Conservation (phyloP, 108 stramenopile genomes). For the Stephanodiscus minutulus region DNA sequence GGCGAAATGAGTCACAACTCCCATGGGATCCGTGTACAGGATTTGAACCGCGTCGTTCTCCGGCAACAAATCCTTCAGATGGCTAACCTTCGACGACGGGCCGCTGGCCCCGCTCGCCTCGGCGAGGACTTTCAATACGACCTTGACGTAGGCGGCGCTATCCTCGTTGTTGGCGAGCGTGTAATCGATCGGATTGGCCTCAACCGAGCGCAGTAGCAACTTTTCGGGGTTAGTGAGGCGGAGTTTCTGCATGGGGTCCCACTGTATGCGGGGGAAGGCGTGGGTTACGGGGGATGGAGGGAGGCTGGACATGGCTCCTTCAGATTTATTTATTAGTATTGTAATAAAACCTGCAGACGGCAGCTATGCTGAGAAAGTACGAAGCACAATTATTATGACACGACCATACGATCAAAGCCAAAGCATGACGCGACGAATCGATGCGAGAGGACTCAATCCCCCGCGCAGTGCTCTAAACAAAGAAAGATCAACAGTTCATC, state of each 20-base stretch:
- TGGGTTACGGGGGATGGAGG: conserved; percentile 58
- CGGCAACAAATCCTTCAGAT: conserved; percentile 39
- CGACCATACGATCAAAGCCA: background rate
- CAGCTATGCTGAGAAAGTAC: background rate
- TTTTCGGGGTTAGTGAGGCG: conserved; percentile 62
- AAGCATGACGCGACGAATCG: too few species aligned
- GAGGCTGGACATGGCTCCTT: conserved; percentile 36
- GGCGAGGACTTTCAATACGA: conserved; percentile 67
- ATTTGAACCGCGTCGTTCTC: conserved; percentile 61
- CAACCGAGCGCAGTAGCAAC: conserved; percentile 58
- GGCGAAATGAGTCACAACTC: conserved; percentile 71
- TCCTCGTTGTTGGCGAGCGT: conserved; percentile 63
- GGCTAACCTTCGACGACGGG: conserved; percentile 52
- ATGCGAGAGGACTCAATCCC: background rate
- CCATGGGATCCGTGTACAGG: conserved; percentile 60
- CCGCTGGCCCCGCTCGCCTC: conserved; percentile 50
- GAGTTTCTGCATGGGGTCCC: conserved; percentile 59
- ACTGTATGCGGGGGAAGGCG: conserved; percentile 68
- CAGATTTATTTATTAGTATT: background rate
- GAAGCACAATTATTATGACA: too few species aligned
- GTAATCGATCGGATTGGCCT: conserved; percentile 78
- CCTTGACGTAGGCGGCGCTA: conserved; percentile 58
- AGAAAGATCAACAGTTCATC: too few species aligned
- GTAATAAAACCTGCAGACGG: background rate
- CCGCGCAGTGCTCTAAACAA: background rate